Conservation (phyloP, 805 yeast species). For the Starmerella floris region DNA sequence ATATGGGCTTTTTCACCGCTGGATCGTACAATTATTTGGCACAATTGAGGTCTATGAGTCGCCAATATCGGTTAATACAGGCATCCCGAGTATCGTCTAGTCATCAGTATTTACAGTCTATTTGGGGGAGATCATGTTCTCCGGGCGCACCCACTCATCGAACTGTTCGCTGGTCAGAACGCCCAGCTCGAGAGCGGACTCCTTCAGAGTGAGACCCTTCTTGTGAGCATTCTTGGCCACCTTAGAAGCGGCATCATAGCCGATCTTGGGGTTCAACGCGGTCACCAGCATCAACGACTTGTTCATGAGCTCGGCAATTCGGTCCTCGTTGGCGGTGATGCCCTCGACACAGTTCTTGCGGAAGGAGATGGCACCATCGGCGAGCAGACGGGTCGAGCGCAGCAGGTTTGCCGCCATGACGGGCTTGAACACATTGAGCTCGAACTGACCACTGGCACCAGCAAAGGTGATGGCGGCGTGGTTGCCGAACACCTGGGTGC, state of each 20-base stretch:
- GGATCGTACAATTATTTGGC: too few relatives aligned
- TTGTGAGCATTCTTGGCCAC: conserved; percentile 98
- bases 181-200: conserved; percentile 83
- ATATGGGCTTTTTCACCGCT: too few relatives aligned
- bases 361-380: conserved; percentile 83
- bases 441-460: conserved; percentile 98
- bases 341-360: conserved; percentile 92
- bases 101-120: conserved; percentile 3
- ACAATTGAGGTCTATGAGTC: too few relatives aligned
- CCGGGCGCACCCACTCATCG: conserved; percentile 95
- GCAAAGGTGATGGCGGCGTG: conserved; percentile 89
- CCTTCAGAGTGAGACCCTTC: conserved; percentile 90
- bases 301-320: conserved; percentile 74
- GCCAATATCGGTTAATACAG: too few relatives aligned
- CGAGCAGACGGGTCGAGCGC: conserved; percentile 72
- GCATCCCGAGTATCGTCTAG: too few relatives aligned
- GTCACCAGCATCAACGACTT: conserved; percentile 97
- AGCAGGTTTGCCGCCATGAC: conserved; percentile 84
- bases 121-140: conserved; percentile 90
- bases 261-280: conserved; percentile 96
- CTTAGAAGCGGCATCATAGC: conserved; percentile 94
- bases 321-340: conserved; percentile 73
- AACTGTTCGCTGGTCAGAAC: conserved; percentile 75
- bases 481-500: conserved; percentile 96
- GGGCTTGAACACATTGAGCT: conserved; percentile 96